phyloP scores from a whole-genome alignment of 805 yeast species.

The Metschnikowia kofuensis region DNA sequence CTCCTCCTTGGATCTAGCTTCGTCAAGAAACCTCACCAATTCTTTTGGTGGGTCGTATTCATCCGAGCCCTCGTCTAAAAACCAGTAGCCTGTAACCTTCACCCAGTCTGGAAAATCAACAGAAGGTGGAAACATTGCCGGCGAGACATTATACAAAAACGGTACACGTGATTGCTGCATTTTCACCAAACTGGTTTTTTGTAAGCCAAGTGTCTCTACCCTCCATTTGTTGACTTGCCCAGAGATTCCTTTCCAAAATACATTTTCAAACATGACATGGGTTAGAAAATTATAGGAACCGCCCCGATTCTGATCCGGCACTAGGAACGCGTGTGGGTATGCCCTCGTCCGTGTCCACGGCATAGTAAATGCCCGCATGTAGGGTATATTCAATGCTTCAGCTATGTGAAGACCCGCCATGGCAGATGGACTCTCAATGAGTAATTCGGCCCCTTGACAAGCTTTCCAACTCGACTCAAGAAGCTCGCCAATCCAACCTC shows the following conservation, averaged over 20 bases:
- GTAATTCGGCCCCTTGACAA: slow-evolving; percentile 75
- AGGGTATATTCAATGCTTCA: slow-evolving; percentile 85
- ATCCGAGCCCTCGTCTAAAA: slow-evolving; percentile 61
- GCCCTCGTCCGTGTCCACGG: slow-evolving; percentile 97
- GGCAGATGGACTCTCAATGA: slow-evolving; percentile 94
- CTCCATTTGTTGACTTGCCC: slow-evolving; percentile 90
- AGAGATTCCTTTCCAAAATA: slow-evolving; percentile 90
- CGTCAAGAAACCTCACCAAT: slow-evolving; percentile 54
- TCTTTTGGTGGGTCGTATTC: slow-evolving; percentile 59
- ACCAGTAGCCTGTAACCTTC: slow-evolving; percentile 96
- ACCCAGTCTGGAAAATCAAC: slow-evolving; percentile 95
- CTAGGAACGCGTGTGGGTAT: slow-evolving; percentile 94
- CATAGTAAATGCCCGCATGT: slow-evolving; percentile 95
- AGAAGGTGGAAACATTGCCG: slow-evolving; percentile 85
- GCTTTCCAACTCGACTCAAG: slow-evolving; percentile 79
- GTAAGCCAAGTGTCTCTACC: slow-evolving; percentile 57
- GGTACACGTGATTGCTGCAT: slow-evolving; percentile 82
- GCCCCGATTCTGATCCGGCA: slow-evolving; percentile 89
- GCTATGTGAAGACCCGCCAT: slow-evolving; percentile 96
- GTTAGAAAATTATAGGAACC: slow-evolving; percentile 92
- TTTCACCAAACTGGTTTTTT: slow-evolving; percentile 64
- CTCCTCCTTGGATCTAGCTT: slow-evolving; percentile 58
- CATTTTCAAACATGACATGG: slow-evolving; percentile 87
- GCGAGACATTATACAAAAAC: slow-evolving; percentile 85
- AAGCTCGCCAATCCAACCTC: slow-evolving; percentile 79